phyloP scores from a whole-genome alignment of 23 red algal species.

The Gracilaria vermiculophylla region DNA sequence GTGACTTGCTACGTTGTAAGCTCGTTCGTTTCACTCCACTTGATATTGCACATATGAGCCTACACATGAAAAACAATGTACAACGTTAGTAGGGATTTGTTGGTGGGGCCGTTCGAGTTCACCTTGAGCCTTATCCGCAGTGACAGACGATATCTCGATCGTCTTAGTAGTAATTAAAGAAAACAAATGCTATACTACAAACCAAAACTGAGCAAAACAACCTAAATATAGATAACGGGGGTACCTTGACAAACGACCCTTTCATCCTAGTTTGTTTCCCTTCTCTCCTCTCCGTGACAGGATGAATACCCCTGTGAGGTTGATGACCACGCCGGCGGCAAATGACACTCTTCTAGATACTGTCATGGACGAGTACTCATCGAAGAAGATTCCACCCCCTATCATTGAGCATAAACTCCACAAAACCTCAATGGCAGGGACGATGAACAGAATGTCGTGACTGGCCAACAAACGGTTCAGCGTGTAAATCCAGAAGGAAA shows the following conservation, averaged over 20 bases:
- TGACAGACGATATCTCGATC: conserved; percentile 3
- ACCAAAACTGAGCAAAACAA: conserved; percentile 4
- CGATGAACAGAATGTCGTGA: conserved; percentile 79
- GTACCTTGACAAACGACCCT: neutral
- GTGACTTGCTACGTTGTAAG: neutral
- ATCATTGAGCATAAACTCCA: conserved; percentile 78
- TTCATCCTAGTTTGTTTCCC: conserved; percentile 50
- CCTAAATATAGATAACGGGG: neutral
- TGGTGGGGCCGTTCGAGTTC: neutral
- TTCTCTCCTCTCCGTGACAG: conserved; percentile 69
- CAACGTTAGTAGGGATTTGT: conserved; percentile 8
- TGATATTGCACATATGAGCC: conserved; percentile 17
- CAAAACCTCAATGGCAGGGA: conserved; percentile 75
- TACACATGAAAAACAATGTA: conserved; percentile 22
- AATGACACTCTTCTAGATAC: conserved; percentile 26
- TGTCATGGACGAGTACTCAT: conserved; percentile 56
- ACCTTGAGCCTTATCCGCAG: neutral
- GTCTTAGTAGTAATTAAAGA: neutral
- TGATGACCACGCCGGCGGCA: conserved; percentile 53
- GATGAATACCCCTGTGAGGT: conserved; percentile 58
- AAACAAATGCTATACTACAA: conserved; percentile 26
- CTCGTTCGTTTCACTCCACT: conserved; percentile 16
- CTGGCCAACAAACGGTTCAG: conserved; percentile 62
- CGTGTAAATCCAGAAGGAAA: conserved; percentile 79
- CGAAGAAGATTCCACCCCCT: conserved; percentile 78